Base-by-base conservation (phyloP, 768 basidiomycete species). In the Pulveroboletus sp. region DNA sequence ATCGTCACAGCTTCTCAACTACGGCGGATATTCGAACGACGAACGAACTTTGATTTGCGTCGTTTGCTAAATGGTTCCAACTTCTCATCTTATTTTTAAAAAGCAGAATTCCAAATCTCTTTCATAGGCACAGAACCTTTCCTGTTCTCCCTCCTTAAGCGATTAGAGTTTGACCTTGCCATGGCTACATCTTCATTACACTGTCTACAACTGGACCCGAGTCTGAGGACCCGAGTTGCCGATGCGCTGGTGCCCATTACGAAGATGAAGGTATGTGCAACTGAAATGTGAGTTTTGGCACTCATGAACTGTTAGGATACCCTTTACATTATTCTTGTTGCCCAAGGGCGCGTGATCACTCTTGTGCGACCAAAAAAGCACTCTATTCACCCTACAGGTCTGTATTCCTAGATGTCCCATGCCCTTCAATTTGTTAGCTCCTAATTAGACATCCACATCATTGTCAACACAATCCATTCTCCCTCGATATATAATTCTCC, bases 341-440 rank as follows among this genome's bases (percentile, higher is more conserved):
- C 86, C 0, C 76, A 78, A 42, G 84, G 82, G 24, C 81, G 80
- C 26, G 84, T 95, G 0, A 78, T 97, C 24, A 93, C 93, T 2
- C 76, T 99, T 8, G 83, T 94, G 8, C 74, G 95, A 51, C 95
- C 95, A 0, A 84, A 78, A 64, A 94, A 89, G 62, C 95, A 97
- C 62, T 93, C 92, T 0, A 93, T 99, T 58, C 93, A 99, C 65
- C 93, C 93, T 17, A 83, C 89, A 39, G 91, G 91, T 87, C 57
- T 46, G 73, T 53, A n/a, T 43, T 27, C 15, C 37, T 27, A 18
- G 46, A 51, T 47, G 10, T 10, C 28, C 30, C 17, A 18, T 43
- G 24, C 9, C 17, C 36, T 47, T 6, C 13, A 31, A 31, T 46
- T 44, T 10, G 41, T 33, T 3, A 37, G n/a, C 18, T n/a, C 40